Conservation (phyloP, 768 basidiomycete species). For the Mycena filopes region DNA sequence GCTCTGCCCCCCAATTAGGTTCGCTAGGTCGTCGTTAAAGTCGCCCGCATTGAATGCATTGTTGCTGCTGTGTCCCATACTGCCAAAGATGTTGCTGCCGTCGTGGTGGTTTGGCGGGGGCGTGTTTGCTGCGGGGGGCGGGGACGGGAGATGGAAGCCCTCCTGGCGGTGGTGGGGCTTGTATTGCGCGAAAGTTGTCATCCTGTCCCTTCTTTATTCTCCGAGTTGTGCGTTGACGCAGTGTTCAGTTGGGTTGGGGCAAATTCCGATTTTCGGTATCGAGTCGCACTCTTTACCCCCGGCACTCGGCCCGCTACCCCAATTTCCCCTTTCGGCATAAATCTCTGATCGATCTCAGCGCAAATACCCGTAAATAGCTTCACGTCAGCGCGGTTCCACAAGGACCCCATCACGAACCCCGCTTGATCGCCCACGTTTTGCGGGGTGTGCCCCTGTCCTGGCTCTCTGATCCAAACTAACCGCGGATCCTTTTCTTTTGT, state of each 20-base stretch:
- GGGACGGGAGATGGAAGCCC: conserved; percentile 75
- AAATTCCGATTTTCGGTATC: no score
- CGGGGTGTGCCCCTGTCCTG: no score
- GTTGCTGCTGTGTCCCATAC: conserved; percentile 55
- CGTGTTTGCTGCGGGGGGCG: conserved; percentile 46
- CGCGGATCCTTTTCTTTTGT: no score
- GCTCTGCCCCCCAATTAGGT: conserved; percentile 57
- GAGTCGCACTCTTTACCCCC: conserved; percentile 3
- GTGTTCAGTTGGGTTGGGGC: no score
- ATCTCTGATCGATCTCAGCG: no score
- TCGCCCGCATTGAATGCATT: conserved; percentile 36
- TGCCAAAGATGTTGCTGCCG: conserved; percentile 25
- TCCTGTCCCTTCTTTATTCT: no score
- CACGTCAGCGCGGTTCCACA: neutral
- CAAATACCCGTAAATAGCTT: no score
- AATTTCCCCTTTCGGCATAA: neutral
- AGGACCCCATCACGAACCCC: no score
- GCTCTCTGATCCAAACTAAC: no score
- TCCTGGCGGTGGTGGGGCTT: conserved; percentile 75
- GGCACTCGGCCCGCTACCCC: neutral
- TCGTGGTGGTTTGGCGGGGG: conserved; percentile 41
- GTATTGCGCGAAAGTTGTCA: conserved; percentile 47
- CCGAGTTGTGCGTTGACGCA: no score
- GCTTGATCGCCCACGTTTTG: neutral
- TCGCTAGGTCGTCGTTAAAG: conserved; percentile 76